Evolutionary conservation across 805 yeast genomes (phyloP), one percentile per base, ranked within the genome.

Genomic region (Schwanniomyces vanrijiae): DNA sequence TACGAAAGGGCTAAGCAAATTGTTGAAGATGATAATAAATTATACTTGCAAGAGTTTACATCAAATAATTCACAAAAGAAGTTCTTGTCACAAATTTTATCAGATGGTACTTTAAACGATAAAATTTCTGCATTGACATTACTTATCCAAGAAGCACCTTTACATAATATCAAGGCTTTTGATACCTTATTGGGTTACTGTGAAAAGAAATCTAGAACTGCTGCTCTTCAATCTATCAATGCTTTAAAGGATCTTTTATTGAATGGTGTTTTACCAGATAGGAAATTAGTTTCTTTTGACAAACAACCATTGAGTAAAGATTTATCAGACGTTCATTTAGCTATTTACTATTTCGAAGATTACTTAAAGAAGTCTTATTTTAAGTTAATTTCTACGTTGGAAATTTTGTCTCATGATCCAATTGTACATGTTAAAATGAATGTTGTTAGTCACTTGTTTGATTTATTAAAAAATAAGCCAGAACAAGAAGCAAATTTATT

Each of bases 401-500:
- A 94, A 68, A 76, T 72, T 46, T 73, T 92, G 46, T 78, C 89
- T n/a, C 96, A 89, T 60, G 99, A 94, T 64, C 87, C 97, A 11
- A 90, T 94, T 55, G 81, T 84, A 49, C 92, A 88, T 61, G 96
- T 92, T 38, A 83, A 96, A 64, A 77, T 85, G 75, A 88, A 82
- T 52, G 82, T 86, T 24, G 80, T 90, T 28, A 73, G 81, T 35
- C 90, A 88, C 60, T 78, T 91, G 26, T 88, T 90, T 55, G 96
- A 88, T 47, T 73, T 94, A 38, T 71, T 94, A 49, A 83, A 83
- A 53, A 76, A 86, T 5, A 92, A 91, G 65, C 98, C 99, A 3
- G 99, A 94, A 71, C 99, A 94, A 73, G 99, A 94, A 66, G 95
- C 85, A 44, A 94, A 94, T 65, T 73, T 94, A 54, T 75, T 94